Base-by-base conservation (phyloP, 169 alveolate genomes). In the Theileria orientalis region DNA sequence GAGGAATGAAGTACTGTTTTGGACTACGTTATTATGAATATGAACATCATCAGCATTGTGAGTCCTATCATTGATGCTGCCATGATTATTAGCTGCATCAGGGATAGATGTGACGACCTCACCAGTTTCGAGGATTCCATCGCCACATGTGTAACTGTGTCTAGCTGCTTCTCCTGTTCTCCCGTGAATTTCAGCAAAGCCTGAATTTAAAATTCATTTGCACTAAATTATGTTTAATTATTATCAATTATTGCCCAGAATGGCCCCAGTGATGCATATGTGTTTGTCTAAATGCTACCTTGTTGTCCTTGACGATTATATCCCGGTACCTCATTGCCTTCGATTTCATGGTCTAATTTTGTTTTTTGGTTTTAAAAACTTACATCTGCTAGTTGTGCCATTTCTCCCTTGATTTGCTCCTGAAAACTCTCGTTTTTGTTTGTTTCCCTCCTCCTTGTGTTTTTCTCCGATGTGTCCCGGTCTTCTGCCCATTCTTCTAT, bases 401-500 rank as follows among this genome's bases (percentile, higher is more conserved):
- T 56, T 37, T 79, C 87, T 33, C 83, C 75, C 21, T 74, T 57
- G 41, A 79, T 79, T 62, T 79, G 61, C 16, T 79, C 87, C 74
- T 76, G 73, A 16, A 52, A 42, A 35, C 19, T 51, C 25, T 63
- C 87, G 32, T 46, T 23, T 27, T 37, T 57, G 46, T 60, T n/a
- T 21, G 33, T 29, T 42, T 72, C 5, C 2, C 32, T 42, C 74
- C 62, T 5, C 29, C 64, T 14, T 40, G 49, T 14, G 40, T 16
- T 25, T 19, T 49, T 30, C 21, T 59, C 23, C n/a, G 79, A 23
- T 13, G 47, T 33, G 46, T 61, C 79, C n/a, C 35, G 42, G 66
- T 79, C 87, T 41, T n/a, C 83, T 7, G 87, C 87, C 87, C 87
- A 79, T 49, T 79, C 83, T 21, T 79, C 87, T 6, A 79, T 70